These are phyloP conservation scores for Coriolopsis trogii DNA, from an alignment of 1,284 basidiomycete genomes.

Conservation along the genomic window DNA sequence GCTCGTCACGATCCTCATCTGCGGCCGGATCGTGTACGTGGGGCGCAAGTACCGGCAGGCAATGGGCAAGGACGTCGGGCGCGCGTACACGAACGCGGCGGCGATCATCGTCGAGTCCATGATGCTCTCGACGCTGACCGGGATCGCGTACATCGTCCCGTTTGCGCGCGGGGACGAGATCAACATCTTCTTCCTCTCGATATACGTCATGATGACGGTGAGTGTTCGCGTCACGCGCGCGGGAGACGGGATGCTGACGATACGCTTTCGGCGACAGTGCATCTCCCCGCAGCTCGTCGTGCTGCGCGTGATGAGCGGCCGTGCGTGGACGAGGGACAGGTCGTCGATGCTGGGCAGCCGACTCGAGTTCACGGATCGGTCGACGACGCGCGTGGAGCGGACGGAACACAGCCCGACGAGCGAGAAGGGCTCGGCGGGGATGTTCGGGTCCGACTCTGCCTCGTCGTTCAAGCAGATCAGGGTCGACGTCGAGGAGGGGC, in stretches of 20 bases:
- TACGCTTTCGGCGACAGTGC: conserved; percentile 25
- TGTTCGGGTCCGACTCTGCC: too few species aligned
- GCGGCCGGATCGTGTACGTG: conserved; percentile 12
- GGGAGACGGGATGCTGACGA: neutral
- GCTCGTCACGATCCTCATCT: conserved; percentile 20
- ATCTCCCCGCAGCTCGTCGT: conserved; percentile 39
- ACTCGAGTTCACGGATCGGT: conserved; percentile 13
- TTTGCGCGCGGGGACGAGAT: conserved; percentile 13
- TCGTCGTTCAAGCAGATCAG: too few species aligned
- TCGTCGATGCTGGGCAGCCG: conserved; percentile 3
- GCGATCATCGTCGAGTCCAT: conserved; percentile 19
- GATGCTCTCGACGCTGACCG: conserved; percentile 12
- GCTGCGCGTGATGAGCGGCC: conserved; percentile 35
- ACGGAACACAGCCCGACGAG: neutral
- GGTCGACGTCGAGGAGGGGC: too few species aligned
- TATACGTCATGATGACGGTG: conserved; percentile 24
- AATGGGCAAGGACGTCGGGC: conserved; percentile 1
- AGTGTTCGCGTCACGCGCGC: neutral
- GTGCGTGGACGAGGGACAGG: conserved; percentile 30
- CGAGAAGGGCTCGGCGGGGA: neutral
- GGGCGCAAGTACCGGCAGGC: neutral
- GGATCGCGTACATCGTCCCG: conserved; percentile 18
- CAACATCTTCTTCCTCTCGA: conserved; percentile 19
- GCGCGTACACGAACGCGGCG: conserved; percentile 14
- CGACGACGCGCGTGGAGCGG: conserved; percentile 13